A percentile compares a stretch with the other conserved stretches of the same genome.
phyloP scores from a whole-genome alignment of 768 basidiomycete species.

The Tylopilus felleus region DNA sequence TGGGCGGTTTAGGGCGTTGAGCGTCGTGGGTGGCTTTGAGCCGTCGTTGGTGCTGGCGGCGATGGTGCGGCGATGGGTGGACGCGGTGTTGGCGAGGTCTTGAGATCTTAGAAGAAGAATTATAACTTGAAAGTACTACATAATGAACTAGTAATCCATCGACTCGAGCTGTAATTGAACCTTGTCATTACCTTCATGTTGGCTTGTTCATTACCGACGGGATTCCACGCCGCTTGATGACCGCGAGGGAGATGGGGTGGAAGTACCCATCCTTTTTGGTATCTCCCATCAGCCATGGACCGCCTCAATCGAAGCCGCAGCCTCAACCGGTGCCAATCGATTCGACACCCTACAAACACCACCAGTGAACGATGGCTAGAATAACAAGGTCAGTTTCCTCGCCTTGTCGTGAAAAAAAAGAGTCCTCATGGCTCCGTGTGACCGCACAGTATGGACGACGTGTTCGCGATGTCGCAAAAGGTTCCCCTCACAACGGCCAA shows the following conservation, averaged over 20 bases:
- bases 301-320: background rate
- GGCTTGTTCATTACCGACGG: too few species aligned
- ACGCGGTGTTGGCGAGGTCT: background rate
- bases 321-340: background rate
- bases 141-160: too few species aligned
- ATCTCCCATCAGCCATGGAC: too few species aligned
- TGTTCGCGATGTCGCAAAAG: conserved; percentile 9
- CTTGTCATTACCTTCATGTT: too few species aligned
- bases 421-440: background rate
- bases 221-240: too few species aligned
- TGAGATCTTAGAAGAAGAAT: too few species aligned
- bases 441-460: background rate
- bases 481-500: conserved; percentile 13
- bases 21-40: conserved; percentile 10
- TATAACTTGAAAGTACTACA: too few species aligned
- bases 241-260: too few species aligned
- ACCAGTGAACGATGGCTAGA: too few species aligned
- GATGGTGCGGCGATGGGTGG: background rate
- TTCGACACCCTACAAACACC: background rate
- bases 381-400: background rate
- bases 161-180: too few species aligned
- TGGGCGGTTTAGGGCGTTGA: conserved; percentile 13
- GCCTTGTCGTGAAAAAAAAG: background rate
- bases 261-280: too few species aligned
- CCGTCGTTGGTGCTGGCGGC: conserved; percentile 30